Base-by-base conservation (phyloP, 352 stramenopile species). In the Phytophthora idaei region DNA sequence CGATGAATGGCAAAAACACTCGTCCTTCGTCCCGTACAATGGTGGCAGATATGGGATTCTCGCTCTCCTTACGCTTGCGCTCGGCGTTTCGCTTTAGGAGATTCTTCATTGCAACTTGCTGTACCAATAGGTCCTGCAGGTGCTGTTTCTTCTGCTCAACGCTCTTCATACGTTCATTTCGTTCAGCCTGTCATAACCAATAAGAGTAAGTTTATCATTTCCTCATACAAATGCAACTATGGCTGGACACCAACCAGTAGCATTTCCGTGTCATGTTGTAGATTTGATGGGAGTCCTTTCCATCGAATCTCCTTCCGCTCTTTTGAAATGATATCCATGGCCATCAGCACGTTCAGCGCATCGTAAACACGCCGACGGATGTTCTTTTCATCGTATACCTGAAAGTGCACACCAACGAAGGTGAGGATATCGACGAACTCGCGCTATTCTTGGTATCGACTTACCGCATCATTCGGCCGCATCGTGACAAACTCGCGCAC, bases 291-390 rank as follows among this genome's bases (percentile, higher is more conserved):
- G 36, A 95, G 75, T 5, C 83, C 90, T 69, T 86, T 94, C 87
- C 85, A 97, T 39, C 79, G 78, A 65, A 94, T 98, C 57, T 97
- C 87, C 64, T 98, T 98, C 25, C 97, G 96, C 59, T 99, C 95
- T 75, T 99, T 99, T 29, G 86, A 94, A 56, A 99, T 99, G 54
- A 99, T 99, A 49, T 99, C 96, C 93, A 99, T 98, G 11, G 97
- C 97, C 93, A 98, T 98, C 27, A 99, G 76, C 14, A 99, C 97
- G 71, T 99, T 99, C 12, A 99, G 76, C 31, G 96, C 96, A 65
- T 99, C 97, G 61, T 99, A 99, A 6, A 99, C 96, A 52, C 97
- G 90, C 17, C 97, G 87, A 37, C 97, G 92, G 54, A 99, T 98
- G 67, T 99, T 99, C 64, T 97, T 97, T 58, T 97, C 91, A 61